Percentiles rank a stretch among this genome's conserved stretches.
Evolutionary conservation across 2,329 filamentous ascomycete genomes (phyloP).

Genomic region (Xylaria sp.): DNA sequence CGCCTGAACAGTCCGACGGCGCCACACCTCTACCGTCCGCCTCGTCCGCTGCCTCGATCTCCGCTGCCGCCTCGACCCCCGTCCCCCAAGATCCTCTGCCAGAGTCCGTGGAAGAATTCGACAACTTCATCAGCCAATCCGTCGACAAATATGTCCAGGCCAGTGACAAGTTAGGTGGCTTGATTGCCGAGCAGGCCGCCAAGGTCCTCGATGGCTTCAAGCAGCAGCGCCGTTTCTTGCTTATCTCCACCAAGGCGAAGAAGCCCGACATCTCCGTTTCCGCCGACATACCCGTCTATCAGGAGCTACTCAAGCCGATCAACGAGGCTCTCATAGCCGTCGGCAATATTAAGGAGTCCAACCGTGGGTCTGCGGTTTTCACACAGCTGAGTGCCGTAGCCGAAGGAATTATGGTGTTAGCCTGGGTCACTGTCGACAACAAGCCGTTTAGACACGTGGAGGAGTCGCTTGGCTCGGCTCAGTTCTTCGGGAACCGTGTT

Average conservation of each 20-base stretch:
- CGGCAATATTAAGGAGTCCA: conserved; percentile 79
- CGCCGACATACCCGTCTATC: conserved; percentile 65
- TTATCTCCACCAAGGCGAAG: conserved; percentile 88
- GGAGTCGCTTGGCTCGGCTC: conserved; percentile 80
- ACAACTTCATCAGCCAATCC: conserved; percentile 74
- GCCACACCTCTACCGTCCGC: conserved; percentile 48
- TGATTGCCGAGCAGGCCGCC: conserved; percentile 76
- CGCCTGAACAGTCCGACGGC: conserved; percentile 43
- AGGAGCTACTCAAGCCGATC: conserved; percentile 83
- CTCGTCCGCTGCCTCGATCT: conserved; percentile 36
- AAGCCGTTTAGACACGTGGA: conserved; percentile 86
- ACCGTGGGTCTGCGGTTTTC: conserved; percentile 75
- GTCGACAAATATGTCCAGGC: conserved; percentile 79
- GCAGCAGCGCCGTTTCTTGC: conserved; percentile 84
- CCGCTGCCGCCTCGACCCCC: conserved; percentile 42
- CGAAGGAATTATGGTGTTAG: conserved; percentile 86
- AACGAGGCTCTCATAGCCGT: conserved; percentile 82
- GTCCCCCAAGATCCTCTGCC: conserved; percentile 65
- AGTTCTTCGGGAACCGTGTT: conserved; percentile 95
- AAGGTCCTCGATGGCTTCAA: conserved; percentile 71
- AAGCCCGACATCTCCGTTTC: conserved; percentile 75
- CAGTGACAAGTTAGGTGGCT: conserved; percentile 77
- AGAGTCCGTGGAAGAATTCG: conserved; percentile 85
- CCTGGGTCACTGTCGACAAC: conserved; percentile 85
- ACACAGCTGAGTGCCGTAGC: conserved; percentile 86